A percentile compares a stretch with the other conserved stretches of the same genome.
These are phyloP conservation scores for Acanthamoeba sp. DNA, from an alignment of 208 protist genomes.

Conservation along the genomic window DNA sequence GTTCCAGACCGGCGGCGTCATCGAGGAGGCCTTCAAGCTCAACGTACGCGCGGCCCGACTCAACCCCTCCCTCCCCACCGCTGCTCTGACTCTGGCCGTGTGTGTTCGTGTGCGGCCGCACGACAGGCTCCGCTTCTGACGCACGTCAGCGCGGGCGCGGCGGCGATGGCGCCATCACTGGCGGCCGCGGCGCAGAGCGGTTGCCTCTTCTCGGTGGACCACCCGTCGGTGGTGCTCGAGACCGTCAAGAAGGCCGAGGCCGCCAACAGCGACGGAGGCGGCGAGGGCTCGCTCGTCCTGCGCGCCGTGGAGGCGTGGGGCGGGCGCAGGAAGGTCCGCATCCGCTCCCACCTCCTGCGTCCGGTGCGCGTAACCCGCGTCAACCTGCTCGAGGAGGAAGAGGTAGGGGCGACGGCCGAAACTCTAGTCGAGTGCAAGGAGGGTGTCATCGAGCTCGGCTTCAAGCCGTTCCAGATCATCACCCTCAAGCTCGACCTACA, in stretches of 20 bases:
- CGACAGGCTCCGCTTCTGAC: background rate
- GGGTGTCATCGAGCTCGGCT: background rate
- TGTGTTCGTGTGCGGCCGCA: background rate
- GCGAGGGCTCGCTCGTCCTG: background rate
- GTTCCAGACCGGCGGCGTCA: slow-evolving; percentile 78
- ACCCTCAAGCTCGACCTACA: slow-evolving; percentile 31
- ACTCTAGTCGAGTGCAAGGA: background rate
- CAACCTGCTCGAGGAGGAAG: background rate
- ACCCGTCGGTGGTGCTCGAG: slow-evolving; percentile 26
- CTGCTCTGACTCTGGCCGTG: background rate
- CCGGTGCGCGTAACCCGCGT: background rate
- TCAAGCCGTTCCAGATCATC: slow-evolving; percentile 56
- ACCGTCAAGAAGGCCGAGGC: slow-evolving; percentile 64
- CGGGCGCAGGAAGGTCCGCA: background rate
- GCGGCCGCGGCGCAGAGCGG: background rate
- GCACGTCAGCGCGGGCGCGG: background rate
- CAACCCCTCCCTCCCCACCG: background rate
- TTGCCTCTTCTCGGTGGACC: background rate
- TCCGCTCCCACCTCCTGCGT: background rate
- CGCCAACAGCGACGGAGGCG: background rate
- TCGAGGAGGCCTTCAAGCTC: slow-evolving; percentile 80
- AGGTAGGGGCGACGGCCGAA: background rate
- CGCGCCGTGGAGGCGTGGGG: slow-evolving; percentile 9
- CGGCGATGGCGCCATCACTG: background rate
- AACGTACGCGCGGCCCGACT: slow-evolving; percentile 42